Base-by-base conservation (phyloP, 2,329 filamentous ascomycete species). In the Ramularia endophylla region DNA sequence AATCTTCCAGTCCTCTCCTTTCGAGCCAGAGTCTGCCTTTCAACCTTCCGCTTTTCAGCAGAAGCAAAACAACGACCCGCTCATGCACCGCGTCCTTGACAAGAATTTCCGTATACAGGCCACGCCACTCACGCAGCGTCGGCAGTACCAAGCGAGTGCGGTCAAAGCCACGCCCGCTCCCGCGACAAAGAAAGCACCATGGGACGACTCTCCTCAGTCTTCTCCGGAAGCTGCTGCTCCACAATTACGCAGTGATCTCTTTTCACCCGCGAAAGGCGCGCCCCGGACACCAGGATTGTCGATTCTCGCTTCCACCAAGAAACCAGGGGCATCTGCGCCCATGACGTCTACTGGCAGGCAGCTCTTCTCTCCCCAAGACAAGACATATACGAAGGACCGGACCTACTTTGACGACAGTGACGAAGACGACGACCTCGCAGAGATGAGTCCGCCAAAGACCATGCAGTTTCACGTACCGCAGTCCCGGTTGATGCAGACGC, bases 41-140 rank as follows among this genome's bases (percentile, higher is more conserved):
- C 62, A 42, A 62, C 66, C 47, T 57, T 66, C 50, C 44, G 41
- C 42, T 13, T 35, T 25, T 17, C 46, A 38, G 13, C 28, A 30
- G 32, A 19, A 42, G 9, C 60, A 61, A 44, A 69, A 66, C 55
- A 77, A 80, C 46, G 87, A 95, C 59, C 85, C 86, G 2, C 72
- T 97, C 7, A 75, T 98, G 29, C 90, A 97, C 63, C 85, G 85
- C 19, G 40, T 97, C n/a, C 78, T 94, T 4, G 89, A 97, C 70
- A 95, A 94, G 66, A 95, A 85, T 43, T 98, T 94, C 69, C 86
- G 90, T 22, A 75, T 98, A 17, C 87, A 94, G 64, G 87, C 90
- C 5, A 98, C 92, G 8, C 92, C 92, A 0, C 81, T 92, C 57
- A 58, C 53, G 20, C 53, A 55, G 40, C 55, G 50, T n/a, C 47